Percentiles rank a stretch among this genome's conserved stretches.
Evolutionary conservation across 495 filamentous ascomycete genomes (phyloP).

Genomic region (Daldinia caldariorum): DNA sequence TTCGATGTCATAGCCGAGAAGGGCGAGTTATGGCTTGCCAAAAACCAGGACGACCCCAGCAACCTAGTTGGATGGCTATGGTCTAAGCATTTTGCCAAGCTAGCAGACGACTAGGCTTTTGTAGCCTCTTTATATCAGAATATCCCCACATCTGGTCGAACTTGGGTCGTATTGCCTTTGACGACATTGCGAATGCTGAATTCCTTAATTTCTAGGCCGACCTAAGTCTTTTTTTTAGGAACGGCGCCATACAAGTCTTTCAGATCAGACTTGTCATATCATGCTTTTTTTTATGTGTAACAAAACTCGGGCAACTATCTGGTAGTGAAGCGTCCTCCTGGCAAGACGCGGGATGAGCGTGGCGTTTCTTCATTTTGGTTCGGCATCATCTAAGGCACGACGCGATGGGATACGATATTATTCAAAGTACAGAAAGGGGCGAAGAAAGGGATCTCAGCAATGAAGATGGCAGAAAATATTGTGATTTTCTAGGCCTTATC

Average conservation of each 20-base stretch:
- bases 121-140: constrained; percentile 7
- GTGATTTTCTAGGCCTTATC: constrained; percentile 16
- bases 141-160: constrained; percentile 9
- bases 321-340: constrained; percentile 19
- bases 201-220: constrained; percentile 4
- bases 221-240: constrained; percentile 18
- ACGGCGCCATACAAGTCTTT: constrained; percentile 12
- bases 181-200: constrained; percentile 9
- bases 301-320: constrained; percentile 31
- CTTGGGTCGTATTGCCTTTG: neutral
- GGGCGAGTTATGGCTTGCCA: constrained; percentile 96
- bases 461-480: constrained; percentile 35
- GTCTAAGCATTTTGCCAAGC: constrained; percentile 94
- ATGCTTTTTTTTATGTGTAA: constrained; percentile 37
- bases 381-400: constrained; percentile 43
- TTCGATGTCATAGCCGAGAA: constrained; percentile 94
- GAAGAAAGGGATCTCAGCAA: constrained; percentile 43
- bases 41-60: constrained; percentile 89
- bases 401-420: constrained; percentile 43
- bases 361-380: constrained; percentile 44
- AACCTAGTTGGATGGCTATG: constrained; percentile 95
- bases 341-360: constrained; percentile 39
- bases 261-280: constrained; percentile 16
- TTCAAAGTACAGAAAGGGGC: constrained; percentile 34
- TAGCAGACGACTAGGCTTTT: constrained; percentile 62